Percentiles rank a stretch among this genome's conserved stretches.
phyloP scores from a whole-genome alignment of 345 rosid genomes.

The Camelina sativa region DNA sequence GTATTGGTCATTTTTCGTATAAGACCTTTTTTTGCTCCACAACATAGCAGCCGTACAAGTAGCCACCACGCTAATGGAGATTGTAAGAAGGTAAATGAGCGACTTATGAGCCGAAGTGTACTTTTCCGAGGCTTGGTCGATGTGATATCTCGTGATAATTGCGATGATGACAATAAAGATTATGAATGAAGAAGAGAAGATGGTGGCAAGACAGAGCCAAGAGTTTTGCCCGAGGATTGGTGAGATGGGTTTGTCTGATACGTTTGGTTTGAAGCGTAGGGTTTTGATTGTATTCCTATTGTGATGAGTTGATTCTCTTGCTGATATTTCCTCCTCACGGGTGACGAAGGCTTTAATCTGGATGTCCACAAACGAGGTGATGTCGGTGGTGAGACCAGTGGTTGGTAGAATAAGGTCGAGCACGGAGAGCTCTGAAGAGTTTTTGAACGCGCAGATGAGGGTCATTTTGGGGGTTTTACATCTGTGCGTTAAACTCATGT shows the following conservation, averaged over 20 bases:
- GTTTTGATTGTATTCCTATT: slow-evolving; percentile 39
- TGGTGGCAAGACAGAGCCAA: slow-evolving; percentile 77
- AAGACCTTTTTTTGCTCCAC: slow-evolving; percentile 59
- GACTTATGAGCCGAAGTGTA: slow-evolving; percentile 45
- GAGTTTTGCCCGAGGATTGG: slow-evolving; percentile 67
- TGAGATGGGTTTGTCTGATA: slow-evolving; percentile 59
- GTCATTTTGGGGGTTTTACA: slow-evolving; percentile 54
- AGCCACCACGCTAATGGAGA: slow-evolving; percentile 53
- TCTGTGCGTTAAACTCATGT: slow-evolving; percentile 23
- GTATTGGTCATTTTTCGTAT: slow-evolving; percentile 44
- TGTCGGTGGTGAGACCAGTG: slow-evolving; percentile 15
- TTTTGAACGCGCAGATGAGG: slow-evolving; percentile 65
- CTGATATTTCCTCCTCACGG: slow-evolving; percentile 44
- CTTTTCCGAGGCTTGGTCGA: slow-evolving; percentile 43
- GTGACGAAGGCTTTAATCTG: slow-evolving; percentile 74
- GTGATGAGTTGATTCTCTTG: slow-evolving; percentile 6
- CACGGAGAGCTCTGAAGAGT: slow-evolving; percentile 62
- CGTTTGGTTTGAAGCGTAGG: slow-evolving; percentile 61
- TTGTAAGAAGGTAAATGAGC: slow-evolving; percentile 47
- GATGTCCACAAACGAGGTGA: slow-evolving; percentile 46
- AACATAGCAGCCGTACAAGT: slow-evolving; percentile 58
- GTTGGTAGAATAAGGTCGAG: slow-evolving; percentile 66
- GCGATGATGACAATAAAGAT: slow-evolving; percentile 64
- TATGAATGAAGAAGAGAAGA: slow-evolving; percentile 70
- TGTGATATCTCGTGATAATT: slow-evolving; percentile 58